Conservation (phyloP, 768 basidiomycete genomes). For the Candolleomyces efflorescens region DNA sequence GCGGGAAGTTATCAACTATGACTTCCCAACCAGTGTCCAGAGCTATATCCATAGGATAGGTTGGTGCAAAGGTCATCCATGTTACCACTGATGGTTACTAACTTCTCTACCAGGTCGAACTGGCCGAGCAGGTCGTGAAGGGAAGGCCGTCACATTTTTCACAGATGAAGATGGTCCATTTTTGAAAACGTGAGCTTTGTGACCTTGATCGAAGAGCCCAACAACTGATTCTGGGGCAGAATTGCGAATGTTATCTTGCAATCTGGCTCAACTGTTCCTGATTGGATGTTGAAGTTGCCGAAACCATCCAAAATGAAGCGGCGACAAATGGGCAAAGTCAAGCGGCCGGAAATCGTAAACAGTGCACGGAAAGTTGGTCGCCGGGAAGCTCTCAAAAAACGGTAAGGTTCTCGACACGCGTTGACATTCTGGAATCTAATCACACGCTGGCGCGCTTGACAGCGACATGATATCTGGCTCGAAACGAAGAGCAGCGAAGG, state of each 20-base stretch:
- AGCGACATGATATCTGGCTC: constrained; percentile 81
- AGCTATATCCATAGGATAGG: constrained; percentile 97
- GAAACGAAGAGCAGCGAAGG: constrained; percentile 50
- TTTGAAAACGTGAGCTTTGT: constrained; percentile 69
- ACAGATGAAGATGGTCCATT: constrained; percentile 90
- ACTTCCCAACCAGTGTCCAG: constrained; percentile 93
- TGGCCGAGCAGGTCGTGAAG: constrained; percentile 88
- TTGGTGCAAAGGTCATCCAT: constrained; percentile 18
- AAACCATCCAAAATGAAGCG: constrained; percentile 90
- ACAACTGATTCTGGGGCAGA: constrained; percentile 31
- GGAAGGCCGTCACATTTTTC: constrained; percentile 94
- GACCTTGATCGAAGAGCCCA: constrained; percentile 4
- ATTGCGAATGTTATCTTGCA: constrained; percentile 95
- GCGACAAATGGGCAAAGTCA: constrained; percentile 78
- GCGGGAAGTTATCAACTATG: constrained; percentile 92
- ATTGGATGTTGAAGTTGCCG: constrained; percentile 94
- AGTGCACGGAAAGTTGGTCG: constrained; percentile 65
- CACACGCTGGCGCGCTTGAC: not conserved
- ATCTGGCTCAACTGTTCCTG: constrained; percentile 86
- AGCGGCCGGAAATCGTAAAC: constrained; percentile 74
- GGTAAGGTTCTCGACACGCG: constrained; percentile 33
- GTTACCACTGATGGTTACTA: not conserved
- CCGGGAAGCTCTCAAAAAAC: constrained; percentile 66
- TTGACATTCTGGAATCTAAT: constrained; percentile 1
- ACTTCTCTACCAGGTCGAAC: constrained; percentile 66